phyloP scores from a whole-genome alignment of 2,329 filamentous ascomycete genomes.

The Botryotinia narcissicola region DNA sequence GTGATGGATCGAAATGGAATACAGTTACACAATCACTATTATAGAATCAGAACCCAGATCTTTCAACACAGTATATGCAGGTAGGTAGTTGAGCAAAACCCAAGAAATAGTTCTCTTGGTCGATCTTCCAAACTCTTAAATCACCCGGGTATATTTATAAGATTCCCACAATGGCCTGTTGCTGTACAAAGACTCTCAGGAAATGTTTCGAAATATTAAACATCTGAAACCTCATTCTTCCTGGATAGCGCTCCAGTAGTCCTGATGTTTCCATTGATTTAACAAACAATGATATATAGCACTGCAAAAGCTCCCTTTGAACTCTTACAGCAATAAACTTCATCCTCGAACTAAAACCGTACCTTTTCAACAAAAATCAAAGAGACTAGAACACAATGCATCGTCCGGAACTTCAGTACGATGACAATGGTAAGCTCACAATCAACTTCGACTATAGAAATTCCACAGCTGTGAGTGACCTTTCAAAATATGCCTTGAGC shows the following conservation, averaged over 20 bases:
- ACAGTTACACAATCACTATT: not conserved
- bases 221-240: not conserved
- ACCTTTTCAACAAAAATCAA: not conserved
- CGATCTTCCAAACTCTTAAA: not conserved
- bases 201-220: not conserved
- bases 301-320: not conserved
- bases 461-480: not conserved
- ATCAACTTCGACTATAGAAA: not conserved
- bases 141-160: not conserved
- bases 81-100: not conserved
- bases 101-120: not conserved
- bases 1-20: not conserved
- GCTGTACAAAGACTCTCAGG: not conserved
- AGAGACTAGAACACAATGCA: not conserved
- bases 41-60: not conserved
- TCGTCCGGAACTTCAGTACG: not conserved
- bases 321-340: not conserved
- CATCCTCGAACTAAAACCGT: not conserved
- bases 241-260: not conserved
- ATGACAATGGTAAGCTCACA: not conserved
- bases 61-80: not conserved
- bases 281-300: not conserved
- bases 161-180: not conserved
- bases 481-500: not conserved
- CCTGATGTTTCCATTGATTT: not conserved